A percentile compares a stretch with the other conserved stretches of the same genome.
phyloP scores from a whole-genome alignment of 768 basidiomycete species.

The Nidularia pulvinata region DNA sequence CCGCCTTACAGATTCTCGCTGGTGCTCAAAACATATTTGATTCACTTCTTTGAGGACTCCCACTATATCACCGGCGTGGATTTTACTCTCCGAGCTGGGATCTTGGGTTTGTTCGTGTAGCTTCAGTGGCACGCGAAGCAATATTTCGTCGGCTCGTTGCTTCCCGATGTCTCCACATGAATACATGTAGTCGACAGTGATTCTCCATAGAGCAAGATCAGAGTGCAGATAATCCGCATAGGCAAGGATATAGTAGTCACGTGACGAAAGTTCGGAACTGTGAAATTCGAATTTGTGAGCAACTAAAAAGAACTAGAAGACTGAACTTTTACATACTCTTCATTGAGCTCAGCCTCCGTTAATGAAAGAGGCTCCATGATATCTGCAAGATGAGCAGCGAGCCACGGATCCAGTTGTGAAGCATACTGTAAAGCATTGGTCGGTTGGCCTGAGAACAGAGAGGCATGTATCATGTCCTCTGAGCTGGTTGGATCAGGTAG shows the following conservation, averaged over 20 bases:
- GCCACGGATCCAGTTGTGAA: constrained; percentile 79
- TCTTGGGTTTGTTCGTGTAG: constrained; percentile 37
- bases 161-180: constrained; percentile 78
- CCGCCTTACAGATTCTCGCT: constrained; percentile 71
- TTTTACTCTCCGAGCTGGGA: constrained; percentile 30
- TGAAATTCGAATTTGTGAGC: background rate
- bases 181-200: constrained; percentile 89
- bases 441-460: constrained; percentile 71
- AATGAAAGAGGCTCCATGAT: constrained; percentile 78
- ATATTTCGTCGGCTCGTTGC: constrained; percentile 68
- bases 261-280: constrained; percentile 66
- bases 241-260: constrained; percentile 77
- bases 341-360: constrained; percentile 44
- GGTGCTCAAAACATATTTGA: constrained; percentile 70
- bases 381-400: constrained; percentile 88
- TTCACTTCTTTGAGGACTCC: constrained; percentile 68
- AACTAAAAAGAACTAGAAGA: constrained; percentile 3
- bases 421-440: constrained; percentile 65
- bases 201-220: constrained; percentile 86
- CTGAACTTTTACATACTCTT: constrained; percentile 46
- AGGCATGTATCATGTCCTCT: constrained; percentile 79
- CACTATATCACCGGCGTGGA: constrained; percentile 54
- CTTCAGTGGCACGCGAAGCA: constrained; percentile 71
- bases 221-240: constrained; percentile 86
- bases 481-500: constrained; percentile 77